Conservation (phyloP, 768 basidiomycete genomes). For the Termitomyces sp. region DNA sequence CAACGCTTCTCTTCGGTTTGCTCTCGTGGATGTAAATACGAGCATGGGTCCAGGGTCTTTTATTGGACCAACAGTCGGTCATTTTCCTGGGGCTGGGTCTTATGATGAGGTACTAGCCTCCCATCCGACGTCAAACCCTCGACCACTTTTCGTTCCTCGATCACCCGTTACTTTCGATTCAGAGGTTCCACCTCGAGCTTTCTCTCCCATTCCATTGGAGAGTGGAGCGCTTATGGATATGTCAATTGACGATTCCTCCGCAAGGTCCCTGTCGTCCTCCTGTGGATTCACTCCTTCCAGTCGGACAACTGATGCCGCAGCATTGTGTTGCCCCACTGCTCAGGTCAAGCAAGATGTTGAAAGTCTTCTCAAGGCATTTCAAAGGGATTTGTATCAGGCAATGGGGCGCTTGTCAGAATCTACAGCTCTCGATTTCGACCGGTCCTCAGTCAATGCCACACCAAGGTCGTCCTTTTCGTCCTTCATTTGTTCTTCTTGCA, state of each 20-base stretch:
- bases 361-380: constrained; percentile 42
- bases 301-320: not conserved
- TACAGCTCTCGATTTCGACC: not conserved
- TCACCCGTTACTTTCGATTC: not conserved
- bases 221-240: not conserved
- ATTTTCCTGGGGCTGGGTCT: not conserved
- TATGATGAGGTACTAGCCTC: not conserved
- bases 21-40: constrained; percentile 46
- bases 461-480: not conserved
- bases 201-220: not conserved
- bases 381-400: constrained; percentile 44
- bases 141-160: constrained; percentile 25
- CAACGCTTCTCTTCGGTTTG: constrained; percentile 57
- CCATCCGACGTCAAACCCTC: not conserved
- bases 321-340: constrained; percentile 38
- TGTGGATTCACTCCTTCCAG: constrained; percentile 6
- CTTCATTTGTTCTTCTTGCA: not conserved
- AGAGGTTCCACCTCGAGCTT: not conserved
- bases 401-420: constrained; percentile 18
- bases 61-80: constrained; percentile 4
- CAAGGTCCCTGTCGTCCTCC: not conserved
- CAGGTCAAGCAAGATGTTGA: constrained; percentile 46
- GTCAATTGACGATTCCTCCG: not conserved
- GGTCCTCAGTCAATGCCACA: not conserved
- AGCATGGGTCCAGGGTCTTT: not conserved